phyloP scores from a whole-genome alignment of 345 rosid species.

The Limnanthes douglasii region DNA sequence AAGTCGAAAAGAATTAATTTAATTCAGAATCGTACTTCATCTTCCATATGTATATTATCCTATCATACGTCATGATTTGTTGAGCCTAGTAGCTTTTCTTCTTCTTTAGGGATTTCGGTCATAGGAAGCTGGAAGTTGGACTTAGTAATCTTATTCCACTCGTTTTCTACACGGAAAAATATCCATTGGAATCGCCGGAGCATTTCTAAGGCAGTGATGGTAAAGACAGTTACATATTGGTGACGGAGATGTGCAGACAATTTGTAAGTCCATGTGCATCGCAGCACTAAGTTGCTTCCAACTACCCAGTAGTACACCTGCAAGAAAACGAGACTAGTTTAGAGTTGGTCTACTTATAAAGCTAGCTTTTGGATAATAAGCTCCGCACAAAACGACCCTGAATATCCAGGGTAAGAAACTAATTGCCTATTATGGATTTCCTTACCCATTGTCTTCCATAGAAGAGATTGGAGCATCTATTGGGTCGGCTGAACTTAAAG shows the following conservation, averaged over 20 bases:
- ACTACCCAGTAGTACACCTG: conserved; percentile 91
- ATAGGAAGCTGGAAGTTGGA: conserved; percentile 32
- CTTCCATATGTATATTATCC: too few relatives aligned
- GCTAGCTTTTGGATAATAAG: too few relatives aligned
- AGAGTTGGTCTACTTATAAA: neutral
- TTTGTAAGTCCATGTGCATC: conserved; percentile 95
- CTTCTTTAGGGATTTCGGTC: conserved; percentile 48
- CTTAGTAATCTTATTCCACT: conserved; percentile 87
- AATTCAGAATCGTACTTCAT: too few relatives aligned
- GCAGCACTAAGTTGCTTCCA: conserved; percentile 78
- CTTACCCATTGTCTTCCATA: conserved; percentile 84
- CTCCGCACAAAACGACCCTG: neutral
- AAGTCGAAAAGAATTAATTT: too few relatives aligned
- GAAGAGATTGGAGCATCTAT: conserved; percentile 29
- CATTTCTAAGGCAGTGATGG: conserved; percentile 57
- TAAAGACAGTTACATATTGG: conserved; percentile 65
- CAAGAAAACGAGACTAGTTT: neutral
- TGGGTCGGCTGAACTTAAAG: conserved; percentile 76
- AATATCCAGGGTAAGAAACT: neutral
- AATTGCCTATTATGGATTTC: too few relatives aligned
- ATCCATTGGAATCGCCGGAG: conserved; percentile 84
- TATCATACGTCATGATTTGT: conserved; percentile 48
- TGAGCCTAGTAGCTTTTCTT: conserved; percentile 48
- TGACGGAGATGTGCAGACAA: conserved; percentile 92
- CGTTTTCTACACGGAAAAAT: conserved; percentile 95